These are phyloP conservation scores for Amanita molliuscula DNA, from an alignment of 768 basidiomycete species.

Conservation along the genomic window DNA sequence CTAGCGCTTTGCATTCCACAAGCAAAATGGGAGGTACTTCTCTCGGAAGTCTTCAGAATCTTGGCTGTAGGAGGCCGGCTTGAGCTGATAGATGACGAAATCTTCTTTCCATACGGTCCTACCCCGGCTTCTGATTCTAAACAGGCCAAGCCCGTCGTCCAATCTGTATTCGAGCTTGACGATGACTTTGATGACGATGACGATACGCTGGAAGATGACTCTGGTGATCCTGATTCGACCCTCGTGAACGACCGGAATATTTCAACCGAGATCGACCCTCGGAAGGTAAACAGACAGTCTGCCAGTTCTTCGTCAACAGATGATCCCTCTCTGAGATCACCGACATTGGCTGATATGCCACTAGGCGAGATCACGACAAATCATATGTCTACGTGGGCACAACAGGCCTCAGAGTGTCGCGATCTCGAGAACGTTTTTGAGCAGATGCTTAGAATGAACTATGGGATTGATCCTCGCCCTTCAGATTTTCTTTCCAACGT, in stretches of 20 bases:
- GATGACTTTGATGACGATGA: slow-evolving; percentile 13
- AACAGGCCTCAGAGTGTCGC: slow-evolving; percentile 25
- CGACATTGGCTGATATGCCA: neutral
- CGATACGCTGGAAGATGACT: slow-evolving; percentile 6
- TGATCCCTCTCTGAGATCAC: neutral
- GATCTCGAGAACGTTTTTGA: slow-evolving; percentile 49
- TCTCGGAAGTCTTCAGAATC: slow-evolving; percentile 54
- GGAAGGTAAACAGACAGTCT: neutral
- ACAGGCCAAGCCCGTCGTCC: slow-evolving; percentile 8
- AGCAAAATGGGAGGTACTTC: slow-evolving; percentile 46
- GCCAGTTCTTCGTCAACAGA: neutral
- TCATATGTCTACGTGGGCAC: slow-evolving; percentile 22
- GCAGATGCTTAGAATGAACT: slow-evolving; percentile 45
- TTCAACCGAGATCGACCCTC: neutral
- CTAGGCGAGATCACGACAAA: neutral
- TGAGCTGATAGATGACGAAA: slow-evolving; percentile 67
- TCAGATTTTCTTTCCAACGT: slow-evolving; percentile 35
- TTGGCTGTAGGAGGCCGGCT: slow-evolving; percentile 50
- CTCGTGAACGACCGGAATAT: neutral
- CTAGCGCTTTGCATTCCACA: slow-evolving; percentile 51
- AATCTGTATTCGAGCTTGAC: slow-evolving; percentile 6
- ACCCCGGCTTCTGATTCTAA: slow-evolving; percentile 9
- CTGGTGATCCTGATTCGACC: neutral
- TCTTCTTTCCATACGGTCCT: slow-evolving; percentile 50
- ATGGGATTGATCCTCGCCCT: slow-evolving; percentile 41